A percentile compares a stretch with the other conserved stretches of the same genome.
phyloP scores from a whole-genome alignment of 352 stramenopile genomes.

The Pseudoperonospora humuli region DNA sequence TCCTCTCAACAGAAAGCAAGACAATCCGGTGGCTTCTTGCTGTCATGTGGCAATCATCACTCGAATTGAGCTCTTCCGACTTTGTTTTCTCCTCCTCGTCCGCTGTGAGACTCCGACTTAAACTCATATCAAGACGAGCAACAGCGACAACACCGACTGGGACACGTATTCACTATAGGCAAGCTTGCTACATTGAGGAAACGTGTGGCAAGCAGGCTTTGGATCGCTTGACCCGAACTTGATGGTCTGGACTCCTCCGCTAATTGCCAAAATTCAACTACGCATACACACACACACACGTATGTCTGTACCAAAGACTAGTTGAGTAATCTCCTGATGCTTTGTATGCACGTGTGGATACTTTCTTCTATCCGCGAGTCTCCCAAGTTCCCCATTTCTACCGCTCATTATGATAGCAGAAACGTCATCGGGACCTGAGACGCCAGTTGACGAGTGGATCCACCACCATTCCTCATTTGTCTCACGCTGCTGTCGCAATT shows the following conservation, averaged over 20 bases:
- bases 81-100: slow-evolving; percentile 20
- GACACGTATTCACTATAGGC: slow-evolving; percentile 15
- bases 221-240: slow-evolving; percentile 5
- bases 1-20: slow-evolving; percentile 5
- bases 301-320: no score
- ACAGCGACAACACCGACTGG: not conserved
- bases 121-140: slow-evolving; percentile 19
- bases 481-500: no score
- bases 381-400: no score
- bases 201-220: slow-evolving; percentile 1
- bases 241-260: not conserved
- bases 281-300: not conserved
- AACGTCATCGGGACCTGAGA: no score
- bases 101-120: slow-evolving; percentile 25
- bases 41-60: slow-evolving; percentile 9
- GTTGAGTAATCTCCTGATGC: no score
- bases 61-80: slow-evolving; percentile 8
- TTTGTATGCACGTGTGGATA: no score
- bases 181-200: slow-evolving; percentile 1
- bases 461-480: no score
- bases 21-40: not conserved
- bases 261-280: slow-evolving; percentile 5
- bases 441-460: no score
- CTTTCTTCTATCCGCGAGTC: no score
- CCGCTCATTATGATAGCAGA: no score